These are phyloP conservation scores for Xylaria sp. DNA, from an alignment of 2,329 filamentous ascomycete species.

Conservation along the genomic window DNA sequence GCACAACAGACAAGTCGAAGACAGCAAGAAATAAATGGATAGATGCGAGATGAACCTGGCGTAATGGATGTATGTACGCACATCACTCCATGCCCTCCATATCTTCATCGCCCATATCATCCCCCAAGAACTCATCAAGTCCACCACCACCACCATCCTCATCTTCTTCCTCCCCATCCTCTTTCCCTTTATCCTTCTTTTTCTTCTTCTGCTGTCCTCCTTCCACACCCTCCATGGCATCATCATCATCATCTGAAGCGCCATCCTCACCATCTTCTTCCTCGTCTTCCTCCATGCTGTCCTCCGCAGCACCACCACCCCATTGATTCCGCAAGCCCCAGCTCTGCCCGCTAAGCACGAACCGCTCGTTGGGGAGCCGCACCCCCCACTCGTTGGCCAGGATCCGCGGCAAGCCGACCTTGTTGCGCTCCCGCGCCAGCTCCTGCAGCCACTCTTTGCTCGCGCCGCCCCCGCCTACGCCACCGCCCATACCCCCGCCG, in stretches of 20 bases:
- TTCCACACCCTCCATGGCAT: slow-evolving; percentile 63
- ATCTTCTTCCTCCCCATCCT: slow-evolving; percentile 52
- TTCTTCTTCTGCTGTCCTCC: slow-evolving; percentile 50
- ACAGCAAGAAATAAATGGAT: no score
- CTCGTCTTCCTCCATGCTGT: slow-evolving; percentile 7
- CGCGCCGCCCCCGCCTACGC: slow-evolving; percentile 60
- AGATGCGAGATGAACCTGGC: neutral
- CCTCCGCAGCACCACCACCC: slow-evolving; percentile 49
- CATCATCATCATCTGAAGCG: slow-evolving; percentile 49
- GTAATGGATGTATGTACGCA: neutral
- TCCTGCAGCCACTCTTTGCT: slow-evolving; percentile 82
- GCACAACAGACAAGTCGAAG: no score
- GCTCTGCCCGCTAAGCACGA: slow-evolving; percentile 72
- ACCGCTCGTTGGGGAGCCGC: slow-evolving; percentile 73
- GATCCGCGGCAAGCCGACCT: slow-evolving; percentile 71
- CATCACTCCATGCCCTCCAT: slow-evolving; percentile 57
- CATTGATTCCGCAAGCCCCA: slow-evolving; percentile 73
- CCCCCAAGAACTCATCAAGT: slow-evolving; percentile 65
- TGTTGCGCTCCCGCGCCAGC: slow-evolving; percentile 77
- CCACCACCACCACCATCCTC: slow-evolving; percentile 60
- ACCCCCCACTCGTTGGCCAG: slow-evolving; percentile 75
- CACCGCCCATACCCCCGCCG: slow-evolving; percentile 52
- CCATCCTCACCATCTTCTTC: slow-evolving; percentile 4
- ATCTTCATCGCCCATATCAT: slow-evolving; percentile 65
- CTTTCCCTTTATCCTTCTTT: neutral